Evolutionary conservation across 139 green algal species (phyloP).

Genomic region (Haematococcus sp.): DNA sequence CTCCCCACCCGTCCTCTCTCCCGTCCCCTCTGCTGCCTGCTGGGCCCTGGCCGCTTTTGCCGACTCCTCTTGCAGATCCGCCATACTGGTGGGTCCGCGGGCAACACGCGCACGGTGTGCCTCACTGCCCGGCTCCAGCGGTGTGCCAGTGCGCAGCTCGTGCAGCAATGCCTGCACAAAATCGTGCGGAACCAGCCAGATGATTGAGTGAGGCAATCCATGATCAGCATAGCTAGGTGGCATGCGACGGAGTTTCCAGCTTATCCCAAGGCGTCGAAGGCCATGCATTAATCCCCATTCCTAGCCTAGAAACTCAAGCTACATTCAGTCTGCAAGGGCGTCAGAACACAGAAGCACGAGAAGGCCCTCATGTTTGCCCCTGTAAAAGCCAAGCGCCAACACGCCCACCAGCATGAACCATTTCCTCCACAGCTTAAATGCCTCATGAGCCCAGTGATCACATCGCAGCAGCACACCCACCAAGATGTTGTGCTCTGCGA

Average conservation of each 20-base stretch:
- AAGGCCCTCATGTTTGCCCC: no score
- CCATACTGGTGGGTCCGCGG: slow-evolving; percentile 37
- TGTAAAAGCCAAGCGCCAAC: no score
- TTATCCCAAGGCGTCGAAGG: no score
- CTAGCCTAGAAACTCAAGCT: no score
- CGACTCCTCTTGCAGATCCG: slow-evolving; percentile 23
- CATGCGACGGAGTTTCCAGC: no score
- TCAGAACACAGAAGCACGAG: no score
- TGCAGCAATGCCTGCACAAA: slow-evolving; percentile 28
- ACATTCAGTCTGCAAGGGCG: no score
- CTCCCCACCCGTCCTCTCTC: neutral
- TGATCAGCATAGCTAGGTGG: neutral
- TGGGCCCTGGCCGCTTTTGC: neutral
- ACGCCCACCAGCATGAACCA: neutral
- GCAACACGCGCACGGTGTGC: slow-evolving; percentile 17
- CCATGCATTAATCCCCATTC: no score
- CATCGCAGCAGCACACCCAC: slow-evolving; percentile 22
- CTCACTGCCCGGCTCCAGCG: neutral
- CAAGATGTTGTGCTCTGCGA: slow-evolving; percentile 67
- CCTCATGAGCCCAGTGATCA: neutral
- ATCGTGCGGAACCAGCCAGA: neutral
- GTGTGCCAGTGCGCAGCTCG: slow-evolving; percentile 37
- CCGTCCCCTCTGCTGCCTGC: neutral
- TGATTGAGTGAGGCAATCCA: neutral
- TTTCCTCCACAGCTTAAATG: neutral